Evolutionary conservation across 1,284 basidiomycete genomes (phyloP).

Genomic region (Trichosporon asahii): DNA sequence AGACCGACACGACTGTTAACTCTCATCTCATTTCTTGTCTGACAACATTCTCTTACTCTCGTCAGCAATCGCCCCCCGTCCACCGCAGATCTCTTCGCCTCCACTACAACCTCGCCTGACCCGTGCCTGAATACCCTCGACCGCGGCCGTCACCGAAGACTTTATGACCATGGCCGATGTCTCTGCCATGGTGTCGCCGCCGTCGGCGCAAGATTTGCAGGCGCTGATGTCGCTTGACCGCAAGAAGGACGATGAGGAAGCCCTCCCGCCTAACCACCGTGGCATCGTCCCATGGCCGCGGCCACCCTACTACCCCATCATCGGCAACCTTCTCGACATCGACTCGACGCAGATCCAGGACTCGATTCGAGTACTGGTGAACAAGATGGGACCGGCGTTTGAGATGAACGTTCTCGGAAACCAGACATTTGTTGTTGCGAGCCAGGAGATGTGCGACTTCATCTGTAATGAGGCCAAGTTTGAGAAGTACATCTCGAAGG

Average conservation of each 20-base stretch:
- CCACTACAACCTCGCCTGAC: not conserved
- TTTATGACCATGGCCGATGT: not conserved
- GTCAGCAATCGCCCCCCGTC: not conserved
- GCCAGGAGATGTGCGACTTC: slow-evolving; percentile 54
- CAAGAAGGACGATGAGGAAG: not conserved
- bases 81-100: not conserved
- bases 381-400: slow-evolving; percentile 30
- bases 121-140: not conserved
- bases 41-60: not conserved
- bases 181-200: slow-evolving; percentile 3
- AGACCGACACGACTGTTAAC: not conserved
- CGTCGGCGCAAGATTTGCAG: slow-evolving; percentile 1
- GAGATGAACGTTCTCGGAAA: slow-evolving; percentile 38
- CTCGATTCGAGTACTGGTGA: slow-evolving; percentile 26
- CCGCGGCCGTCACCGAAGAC: not conserved
- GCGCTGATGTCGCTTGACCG: not conserved
- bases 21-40: not conserved
- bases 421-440: slow-evolving; percentile 48
- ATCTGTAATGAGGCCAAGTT: slow-evolving; percentile 56
- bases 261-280: not conserved
- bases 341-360: slow-evolving; percentile 14
- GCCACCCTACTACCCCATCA: slow-evolving; percentile 8
- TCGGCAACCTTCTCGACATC: slow-evolving; percentile 49
- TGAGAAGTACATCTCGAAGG: slow-evolving; percentile 52
- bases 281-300: not conserved